Evolutionary conservation across 345 rosid genomes (phyloP).

Genomic region (Eucalyptus marginata): DNA sequence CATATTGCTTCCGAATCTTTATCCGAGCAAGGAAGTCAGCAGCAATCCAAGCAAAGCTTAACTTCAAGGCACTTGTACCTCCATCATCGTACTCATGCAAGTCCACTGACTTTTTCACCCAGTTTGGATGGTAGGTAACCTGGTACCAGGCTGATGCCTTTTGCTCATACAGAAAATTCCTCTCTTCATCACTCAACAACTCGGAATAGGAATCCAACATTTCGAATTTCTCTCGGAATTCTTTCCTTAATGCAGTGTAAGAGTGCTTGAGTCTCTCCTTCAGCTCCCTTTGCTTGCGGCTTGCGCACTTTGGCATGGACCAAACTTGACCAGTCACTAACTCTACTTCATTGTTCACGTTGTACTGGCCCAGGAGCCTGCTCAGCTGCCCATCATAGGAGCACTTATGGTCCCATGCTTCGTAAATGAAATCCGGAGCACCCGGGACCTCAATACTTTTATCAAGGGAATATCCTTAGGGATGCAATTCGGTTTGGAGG

Average conservation of each 20-base stretch:
- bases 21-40: conserved; percentile 76
- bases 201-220: conserved; percentile 15
- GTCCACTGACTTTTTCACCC: conserved; percentile 43
- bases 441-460: conserved; percentile 39
- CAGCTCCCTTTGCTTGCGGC: conserved; percentile 66
- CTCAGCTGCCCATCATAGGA: conserved; percentile 56
- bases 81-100: conserved; percentile 25
- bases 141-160: conserved; percentile 96
- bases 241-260: conserved; percentile 58
- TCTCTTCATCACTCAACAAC: conserved; percentile 48
- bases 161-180: conserved; percentile 36
- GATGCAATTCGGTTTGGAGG: conserved; percentile 11
- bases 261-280: conserved; percentile 70
- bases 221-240: conserved; percentile 59
- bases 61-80: conserved; percentile 8
- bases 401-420: conserved; percentile 78
- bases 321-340: conserved; percentile 82
- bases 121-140: conserved; percentile 68
- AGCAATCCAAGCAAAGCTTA: conserved; percentile 85
- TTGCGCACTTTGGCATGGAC: conserved; percentile 70
- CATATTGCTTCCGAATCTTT: conserved; percentile 26
- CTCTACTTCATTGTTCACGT: conserved; percentile 83
- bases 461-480: conserved; percentile 49
- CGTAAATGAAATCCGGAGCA: conserved; percentile 32
- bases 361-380: conserved; percentile 63